phyloP scores from a whole-genome alignment of 202 grass and related monocot species.

The Saccharum hybrid region DNA sequence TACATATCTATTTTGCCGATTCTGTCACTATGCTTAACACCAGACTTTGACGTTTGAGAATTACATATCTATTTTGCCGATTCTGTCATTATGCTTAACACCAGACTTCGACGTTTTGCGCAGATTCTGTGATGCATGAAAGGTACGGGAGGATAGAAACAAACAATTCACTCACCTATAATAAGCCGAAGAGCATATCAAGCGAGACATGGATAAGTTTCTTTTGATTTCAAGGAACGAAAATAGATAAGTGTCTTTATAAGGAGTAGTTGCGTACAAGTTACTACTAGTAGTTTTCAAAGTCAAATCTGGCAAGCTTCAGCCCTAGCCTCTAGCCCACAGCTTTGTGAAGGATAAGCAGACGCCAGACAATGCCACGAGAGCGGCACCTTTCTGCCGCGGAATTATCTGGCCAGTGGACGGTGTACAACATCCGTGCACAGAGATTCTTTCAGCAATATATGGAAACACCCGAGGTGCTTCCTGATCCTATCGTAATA shows the following conservation, averaged over 20 bases:
- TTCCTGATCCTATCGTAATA: background rate
- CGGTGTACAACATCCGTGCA: background rate
- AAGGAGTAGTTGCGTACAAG: background rate
- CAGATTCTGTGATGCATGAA: too few species aligned
- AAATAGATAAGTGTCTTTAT: background rate
- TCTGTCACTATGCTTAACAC: too few species aligned
- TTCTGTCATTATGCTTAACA: too few species aligned
- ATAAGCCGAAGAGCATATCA: too few species aligned
- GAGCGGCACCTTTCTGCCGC: background rate
- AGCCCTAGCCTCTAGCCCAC: slow-evolving; percentile 28
- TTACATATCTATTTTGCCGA: too few species aligned
- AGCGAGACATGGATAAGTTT: too few species aligned
- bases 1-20: too few species aligned
- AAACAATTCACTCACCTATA: too few species aligned
- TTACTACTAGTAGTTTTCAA: background rate
- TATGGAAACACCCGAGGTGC: slow-evolving; percentile 6
- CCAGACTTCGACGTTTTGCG: too few species aligned
- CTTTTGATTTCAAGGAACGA: background rate
- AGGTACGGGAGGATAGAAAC: too few species aligned
- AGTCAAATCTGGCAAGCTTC: slow-evolving; percentile 21
- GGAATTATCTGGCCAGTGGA: slow-evolving; percentile 36
- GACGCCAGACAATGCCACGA: background rate
- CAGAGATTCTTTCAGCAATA: slow-evolving; percentile 19
- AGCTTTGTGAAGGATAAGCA: slow-evolving; percentile 35
- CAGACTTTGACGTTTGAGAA: too few species aligned